Conservation (phyloP, 306 rosid species). For the Morella rubra region DNA sequence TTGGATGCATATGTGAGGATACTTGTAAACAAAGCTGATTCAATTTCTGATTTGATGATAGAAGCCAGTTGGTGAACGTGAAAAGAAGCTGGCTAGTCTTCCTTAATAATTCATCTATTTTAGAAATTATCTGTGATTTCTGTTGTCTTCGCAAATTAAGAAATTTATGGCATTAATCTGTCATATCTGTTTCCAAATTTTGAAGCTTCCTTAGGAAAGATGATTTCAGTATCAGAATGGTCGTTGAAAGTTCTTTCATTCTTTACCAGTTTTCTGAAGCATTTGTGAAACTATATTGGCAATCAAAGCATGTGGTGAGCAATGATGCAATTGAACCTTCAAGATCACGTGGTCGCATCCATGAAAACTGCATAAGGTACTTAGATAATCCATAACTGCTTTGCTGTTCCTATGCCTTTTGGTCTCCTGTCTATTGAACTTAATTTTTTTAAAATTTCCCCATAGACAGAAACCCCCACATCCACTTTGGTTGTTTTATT, state of each 20-base stretch:
- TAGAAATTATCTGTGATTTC: too few species aligned
- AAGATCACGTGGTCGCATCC: slow-evolving; percentile 64
- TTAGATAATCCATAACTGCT: slow-evolving; percentile 14
- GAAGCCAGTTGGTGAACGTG: not conserved
- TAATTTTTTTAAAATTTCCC: slow-evolving; percentile 8
- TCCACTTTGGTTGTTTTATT: slow-evolving; percentile 18
- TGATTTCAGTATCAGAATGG: not conserved
- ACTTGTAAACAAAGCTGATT: not conserved
- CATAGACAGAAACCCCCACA: slow-evolving; percentile 4
- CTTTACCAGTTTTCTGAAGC: slow-evolving; percentile 76
- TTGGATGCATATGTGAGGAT: not conserved
- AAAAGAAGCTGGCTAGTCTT: not conserved
- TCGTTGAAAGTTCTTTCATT: slow-evolving; percentile 17
- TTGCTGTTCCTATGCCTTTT: slow-evolving; percentile 6
- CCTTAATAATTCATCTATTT: not conserved
- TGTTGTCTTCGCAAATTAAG: too few species aligned
- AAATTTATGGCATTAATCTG: not conserved
- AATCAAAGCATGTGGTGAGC: slow-evolving; percentile 58
- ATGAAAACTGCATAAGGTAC: slow-evolving; percentile 91
- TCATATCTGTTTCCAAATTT: not conserved
- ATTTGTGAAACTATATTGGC: slow-evolving; percentile 87
- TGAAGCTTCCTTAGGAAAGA: not conserved
- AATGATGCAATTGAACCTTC: slow-evolving; percentile 69
- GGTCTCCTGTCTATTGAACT: slow-evolving; percentile 14
- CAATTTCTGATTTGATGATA: slow-evolving; percentile 11